Base-by-base conservation (phyloP, 2,329 filamentous ascomycete species). In the Phaeosphaeriaceae sp. region DNA sequence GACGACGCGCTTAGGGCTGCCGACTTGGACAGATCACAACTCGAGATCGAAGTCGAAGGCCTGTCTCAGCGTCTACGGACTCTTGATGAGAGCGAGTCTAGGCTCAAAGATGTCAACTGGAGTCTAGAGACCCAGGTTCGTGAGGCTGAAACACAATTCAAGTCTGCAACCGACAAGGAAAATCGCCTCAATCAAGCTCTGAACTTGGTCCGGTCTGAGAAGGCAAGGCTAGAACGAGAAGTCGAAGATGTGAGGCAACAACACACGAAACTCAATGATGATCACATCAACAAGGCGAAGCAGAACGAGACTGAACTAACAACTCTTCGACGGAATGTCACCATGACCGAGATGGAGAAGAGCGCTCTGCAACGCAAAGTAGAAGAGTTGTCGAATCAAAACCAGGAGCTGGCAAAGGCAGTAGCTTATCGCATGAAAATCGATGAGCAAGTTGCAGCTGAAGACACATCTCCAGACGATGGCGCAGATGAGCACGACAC, bases 31-130 rank as follows among this genome's bases (percentile, higher is more conserved):
- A 90, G 88, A 63, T 87, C 88, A 5, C 84, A 85, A 52, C 80
- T 97, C 29, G 92, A 97, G 71, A 83, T 90, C 28, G 92, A 97
- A 59, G 83, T 87, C 0, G 89, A 96, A 70, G 85, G 83, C 3
- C 84, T 95, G 56, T 83, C 88, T 44, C 90, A 95, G 71, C 86
- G 92, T 28, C 79, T 97, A 57, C 88, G 90, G 67, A 83, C 84
- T 6, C 79, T 97, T 33, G 92, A 97, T 63, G 94, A 99, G 74
- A 96, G 89, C 70, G 94, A 99, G 72, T 89, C 95, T 66, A 87
- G 90, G 43, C 96, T 96, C 77, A 97, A 97, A 76, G 94, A 99
- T 67, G 94, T 97, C 74, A 99, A 97, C 71, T 99, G 94, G 94
- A 93, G 89, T 56, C 82, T 99, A 30, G 94, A 99, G 74, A 96